Base-by-base conservation (phyloP, 441 rosid genomes). In the Pelargonium hybrid region DNA sequence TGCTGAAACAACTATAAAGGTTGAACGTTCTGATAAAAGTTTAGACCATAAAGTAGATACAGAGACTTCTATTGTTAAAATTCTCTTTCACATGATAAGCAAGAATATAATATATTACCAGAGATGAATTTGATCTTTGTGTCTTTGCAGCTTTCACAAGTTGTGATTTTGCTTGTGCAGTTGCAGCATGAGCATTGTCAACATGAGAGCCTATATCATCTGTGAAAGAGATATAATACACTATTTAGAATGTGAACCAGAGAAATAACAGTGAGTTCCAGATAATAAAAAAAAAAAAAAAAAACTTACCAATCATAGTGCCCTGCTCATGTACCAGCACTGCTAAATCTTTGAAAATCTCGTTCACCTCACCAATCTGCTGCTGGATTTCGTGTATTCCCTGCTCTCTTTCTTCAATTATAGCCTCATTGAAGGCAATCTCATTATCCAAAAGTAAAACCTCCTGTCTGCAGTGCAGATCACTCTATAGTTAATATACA, bases 261-360 rank as follows among this genome's bases (percentile, higher is more conserved):
- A 13, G 9, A 57, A 63, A 67, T 21, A 63, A 64, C 65, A 31
- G 20, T 26, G 21, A 67, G 29, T 50, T 15, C 41, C 15, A 72
- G 10, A 5, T 34, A 23, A 54, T 2, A 10, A 54, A 54, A 1
- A 23, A 10, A 57, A 67, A 34, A 67, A 63, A 54, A 69, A 41
- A 37, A 62, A 63, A 71, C 87, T 80, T 76, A 88, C 93, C 93
- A 70, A 88, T 84, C 18, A 87, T 79, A 29, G 84, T 83, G 21
- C 90, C 90, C 82, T 88, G 93, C 56, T 88, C 90, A 39, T 85
- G 90, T 71, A 87, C 91, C 31, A 86, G 80, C 73, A 88, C 90
- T 66, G 91, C 91, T 68, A 87, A 87, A 77, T 88, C 93, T 76
- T 81, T 85, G 79, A 88, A 85, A 73, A 88, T 88, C 52, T 88